phyloP scores from a whole-genome alignment of 2,329 filamentous ascomycete genomes.

The Leptographium lundbergii region DNA sequence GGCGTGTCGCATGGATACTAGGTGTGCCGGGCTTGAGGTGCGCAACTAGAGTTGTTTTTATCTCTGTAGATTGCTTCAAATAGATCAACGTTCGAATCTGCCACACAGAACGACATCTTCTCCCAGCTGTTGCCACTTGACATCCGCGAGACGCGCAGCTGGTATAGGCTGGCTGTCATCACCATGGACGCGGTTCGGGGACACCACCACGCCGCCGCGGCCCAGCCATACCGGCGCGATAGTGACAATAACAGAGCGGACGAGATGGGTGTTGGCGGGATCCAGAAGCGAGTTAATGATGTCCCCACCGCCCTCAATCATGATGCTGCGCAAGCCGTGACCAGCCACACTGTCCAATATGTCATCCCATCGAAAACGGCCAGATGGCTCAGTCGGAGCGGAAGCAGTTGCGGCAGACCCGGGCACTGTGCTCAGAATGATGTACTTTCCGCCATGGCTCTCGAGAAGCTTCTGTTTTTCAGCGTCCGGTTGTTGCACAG shows the following conservation, averaged over 20 bases:
- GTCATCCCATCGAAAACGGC: conserved; percentile 48
- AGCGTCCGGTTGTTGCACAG: conserved; percentile 29
- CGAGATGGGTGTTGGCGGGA: conserved; percentile 42
- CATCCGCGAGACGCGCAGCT: conserved; percentile 51
- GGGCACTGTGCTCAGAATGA: conserved; percentile 21
- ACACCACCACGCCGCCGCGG: conserved; percentile 65
- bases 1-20: not conserved
- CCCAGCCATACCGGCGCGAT: conserved; percentile 89
- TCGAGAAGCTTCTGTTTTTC: conserved; percentile 30
- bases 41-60: not conserved
- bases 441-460: conserved; percentile 38
- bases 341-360: conserved; percentile 45
- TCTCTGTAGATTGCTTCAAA: not conserved
- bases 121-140: conserved; percentile 66
- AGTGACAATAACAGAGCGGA: conserved; percentile 70
- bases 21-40: not conserved
- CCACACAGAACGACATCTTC: conserved; percentile 78
- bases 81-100: conserved; percentile 17
- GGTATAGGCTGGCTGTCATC: conserved; percentile 39
- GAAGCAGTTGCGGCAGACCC: not conserved
- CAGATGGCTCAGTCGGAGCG: conserved; percentile 10
- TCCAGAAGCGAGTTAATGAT: conserved; percentile 75
- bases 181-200: conserved; percentile 46
- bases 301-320: conserved; percentile 79
- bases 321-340: conserved; percentile 61